Conservation (phyloP, 257 asterid species). For the Osmanthus fragrans region DNA sequence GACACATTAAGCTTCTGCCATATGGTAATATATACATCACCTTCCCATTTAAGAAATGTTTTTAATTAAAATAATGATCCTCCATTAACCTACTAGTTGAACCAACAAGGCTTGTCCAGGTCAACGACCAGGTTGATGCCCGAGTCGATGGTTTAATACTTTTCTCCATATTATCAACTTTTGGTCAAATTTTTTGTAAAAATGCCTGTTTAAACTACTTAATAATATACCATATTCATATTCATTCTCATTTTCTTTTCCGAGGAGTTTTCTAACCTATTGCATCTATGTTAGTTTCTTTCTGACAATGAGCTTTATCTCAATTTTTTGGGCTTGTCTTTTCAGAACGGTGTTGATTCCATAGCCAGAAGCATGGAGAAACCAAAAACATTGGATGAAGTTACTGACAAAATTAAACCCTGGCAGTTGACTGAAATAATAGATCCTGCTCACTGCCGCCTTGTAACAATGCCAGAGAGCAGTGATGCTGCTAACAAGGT, state of each 20-base stretch:
- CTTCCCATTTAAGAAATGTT: neutral
- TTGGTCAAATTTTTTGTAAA: neutral
- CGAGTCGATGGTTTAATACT: neutral
- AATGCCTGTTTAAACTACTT: neutral
- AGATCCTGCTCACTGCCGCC: conserved; percentile 82
- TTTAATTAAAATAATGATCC: too few relatives aligned
- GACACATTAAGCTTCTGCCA: neutral
- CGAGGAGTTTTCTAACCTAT: neutral
- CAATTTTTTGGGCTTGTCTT: conserved; percentile 7
- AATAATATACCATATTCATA: neutral
- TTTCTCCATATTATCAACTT: neutral
- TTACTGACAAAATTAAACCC: conserved; percentile 63
- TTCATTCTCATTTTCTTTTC: too few relatives aligned
- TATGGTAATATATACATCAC: neutral
- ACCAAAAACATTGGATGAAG: conserved; percentile 76
- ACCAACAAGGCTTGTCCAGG: neutral
- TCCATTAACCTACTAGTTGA: neutral
- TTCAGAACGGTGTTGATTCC: conserved; percentile 88
- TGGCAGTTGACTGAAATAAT: conserved; percentile 87
- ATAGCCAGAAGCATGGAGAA: conserved; percentile 80
- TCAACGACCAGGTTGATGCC: neutral
- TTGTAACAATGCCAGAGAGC: conserved; percentile 87
- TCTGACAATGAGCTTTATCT: conserved; percentile 8
- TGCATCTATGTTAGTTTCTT: conserved; percentile 15
- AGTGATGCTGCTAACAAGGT: conserved; percentile 79